Conservation (phyloP, 352 stramenopile genomes). For the Hyaloperonospora brassicae region DNA sequence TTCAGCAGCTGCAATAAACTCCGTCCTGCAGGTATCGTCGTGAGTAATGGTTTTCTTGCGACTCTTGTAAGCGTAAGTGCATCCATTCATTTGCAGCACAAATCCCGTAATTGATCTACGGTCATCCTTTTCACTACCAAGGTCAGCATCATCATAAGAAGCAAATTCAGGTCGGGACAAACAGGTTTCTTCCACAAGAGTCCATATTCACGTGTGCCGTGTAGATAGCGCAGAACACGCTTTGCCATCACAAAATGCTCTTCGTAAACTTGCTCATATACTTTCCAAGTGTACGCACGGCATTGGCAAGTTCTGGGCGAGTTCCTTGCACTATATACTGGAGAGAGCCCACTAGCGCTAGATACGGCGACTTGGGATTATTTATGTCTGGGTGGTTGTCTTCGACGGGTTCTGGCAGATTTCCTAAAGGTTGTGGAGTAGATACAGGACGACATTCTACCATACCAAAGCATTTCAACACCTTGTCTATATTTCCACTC, state of each 20-base stretch:
- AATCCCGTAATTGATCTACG: conserved; percentile 9
- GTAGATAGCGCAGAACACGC: conserved; percentile 8
- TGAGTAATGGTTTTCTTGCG: conserved; percentile 1
- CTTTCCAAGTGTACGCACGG: conserved; percentile 4
- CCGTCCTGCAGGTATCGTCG: conserved; percentile 6
- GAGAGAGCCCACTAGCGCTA: conserved; percentile 6
- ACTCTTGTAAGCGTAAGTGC: conserved; percentile 7
- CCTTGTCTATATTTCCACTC: too few relatives aligned
- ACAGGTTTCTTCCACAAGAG: conserved; percentile 3
- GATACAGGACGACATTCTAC: too few relatives aligned
- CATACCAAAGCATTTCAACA: too few relatives aligned
- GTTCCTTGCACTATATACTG: conserved; percentile 7
- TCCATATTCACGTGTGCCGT: conserved; percentile 5
- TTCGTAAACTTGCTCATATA: conserved; percentile 7
- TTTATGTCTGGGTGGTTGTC: neutral
- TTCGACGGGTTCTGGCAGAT: too few relatives aligned
- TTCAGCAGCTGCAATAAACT: conserved; percentile 9
- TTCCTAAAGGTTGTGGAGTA: too few relatives aligned
- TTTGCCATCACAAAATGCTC: conserved; percentile 9
- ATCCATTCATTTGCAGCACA: conserved; percentile 10
- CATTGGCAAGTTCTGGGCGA: conserved; percentile 9
- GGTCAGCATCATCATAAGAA: conserved; percentile 6
- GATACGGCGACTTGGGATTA: conserved; percentile 6
- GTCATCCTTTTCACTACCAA: conserved; percentile 12
- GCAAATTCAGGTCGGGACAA: neutral